Percentiles rank a stretch among this genome's conserved stretches.
Conservation (phyloP, 257 asterid species). For the Capsicum baccatum region DNA sequence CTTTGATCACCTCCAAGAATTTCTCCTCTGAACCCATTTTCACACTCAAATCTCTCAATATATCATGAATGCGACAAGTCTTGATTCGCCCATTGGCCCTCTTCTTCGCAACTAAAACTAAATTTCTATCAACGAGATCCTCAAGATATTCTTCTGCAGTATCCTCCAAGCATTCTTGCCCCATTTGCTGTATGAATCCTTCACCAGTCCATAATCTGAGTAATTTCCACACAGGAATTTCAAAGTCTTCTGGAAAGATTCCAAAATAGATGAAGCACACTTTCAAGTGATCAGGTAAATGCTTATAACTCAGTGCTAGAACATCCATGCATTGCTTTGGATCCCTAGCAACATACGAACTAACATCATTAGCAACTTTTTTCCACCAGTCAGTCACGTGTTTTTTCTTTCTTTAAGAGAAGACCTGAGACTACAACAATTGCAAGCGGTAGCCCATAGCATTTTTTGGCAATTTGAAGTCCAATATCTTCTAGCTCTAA, state of each 20-base stretch:
- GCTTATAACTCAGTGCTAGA: slow-evolving; percentile 44
- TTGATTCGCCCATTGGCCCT: slow-evolving; percentile 38
- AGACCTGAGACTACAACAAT: slow-evolving; percentile 46
- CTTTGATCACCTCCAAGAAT: no score
- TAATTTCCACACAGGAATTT: slow-evolving; percentile 43
- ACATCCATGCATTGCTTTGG: slow-evolving; percentile 44
- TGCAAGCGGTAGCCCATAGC: slow-evolving; percentile 48
- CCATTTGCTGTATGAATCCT: slow-evolving; percentile 41
- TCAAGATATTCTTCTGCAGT: slow-evolving; percentile 42
- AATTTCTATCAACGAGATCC: slow-evolving; percentile 44
- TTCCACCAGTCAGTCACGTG: slow-evolving; percentile 43
- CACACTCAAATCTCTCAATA: no score
- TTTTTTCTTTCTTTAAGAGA: slow-evolving; percentile 37
- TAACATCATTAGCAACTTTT: slow-evolving; percentile 37
- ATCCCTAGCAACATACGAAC: slow-evolving; percentile 37
- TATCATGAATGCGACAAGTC: no score
- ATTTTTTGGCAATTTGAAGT: slow-evolving; percentile 40
- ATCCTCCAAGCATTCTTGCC: slow-evolving; percentile 39
- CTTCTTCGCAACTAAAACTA: slow-evolving; percentile 35
- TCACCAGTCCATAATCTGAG: slow-evolving; percentile 47
- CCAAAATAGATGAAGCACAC: slow-evolving; percentile 48
- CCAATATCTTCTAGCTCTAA: slow-evolving; percentile 41
- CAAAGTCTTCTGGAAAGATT: slow-evolving; percentile 43
- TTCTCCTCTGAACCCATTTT: no score
- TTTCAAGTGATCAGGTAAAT: slow-evolving; percentile 45